Conservation (phyloP, 1,139 yeast genomes). For the Magnusiomyces magnusii region DNA sequence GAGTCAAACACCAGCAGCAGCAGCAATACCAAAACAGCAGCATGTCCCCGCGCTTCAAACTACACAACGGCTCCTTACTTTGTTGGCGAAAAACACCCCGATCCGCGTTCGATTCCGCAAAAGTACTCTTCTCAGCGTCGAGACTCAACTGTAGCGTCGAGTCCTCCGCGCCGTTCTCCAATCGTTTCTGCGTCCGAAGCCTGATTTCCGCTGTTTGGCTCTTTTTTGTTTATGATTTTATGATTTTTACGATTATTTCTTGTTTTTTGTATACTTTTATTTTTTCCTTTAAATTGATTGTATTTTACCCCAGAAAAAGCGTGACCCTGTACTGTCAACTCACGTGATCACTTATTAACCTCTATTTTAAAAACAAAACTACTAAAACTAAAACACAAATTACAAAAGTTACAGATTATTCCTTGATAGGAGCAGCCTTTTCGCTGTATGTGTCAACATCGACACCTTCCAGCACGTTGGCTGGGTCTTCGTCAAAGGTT, state of each 20-base stretch:
- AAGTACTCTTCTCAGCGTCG: not conserved
- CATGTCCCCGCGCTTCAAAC: not conserved
- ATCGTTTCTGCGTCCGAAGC: not conserved
- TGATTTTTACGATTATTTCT: not conserved
- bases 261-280: too few species aligned
- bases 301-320: too few species aligned
- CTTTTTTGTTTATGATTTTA: not conserved
- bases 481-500: conserved; percentile 37
- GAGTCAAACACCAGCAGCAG: too few species aligned
- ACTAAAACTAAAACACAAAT: too few species aligned
- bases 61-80: not conserved
- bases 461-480: not conserved
- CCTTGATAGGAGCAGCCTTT: not conserved
- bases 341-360: too few species aligned
- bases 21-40: not conserved
- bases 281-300: too few species aligned
- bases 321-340: too few species aligned
- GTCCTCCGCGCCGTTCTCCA: not conserved
- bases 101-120: conserved; percentile 14
- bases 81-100: conserved; percentile 11
- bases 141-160: not conserved
- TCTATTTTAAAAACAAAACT: too few species aligned
- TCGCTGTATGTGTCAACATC: not conserved
- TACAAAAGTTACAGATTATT: not conserved
- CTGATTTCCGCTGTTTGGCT: too few species aligned